Base-by-base conservation (phyloP, 2,329 filamentous ascomycete genomes). In the Mariannaea elegans region DNA sequence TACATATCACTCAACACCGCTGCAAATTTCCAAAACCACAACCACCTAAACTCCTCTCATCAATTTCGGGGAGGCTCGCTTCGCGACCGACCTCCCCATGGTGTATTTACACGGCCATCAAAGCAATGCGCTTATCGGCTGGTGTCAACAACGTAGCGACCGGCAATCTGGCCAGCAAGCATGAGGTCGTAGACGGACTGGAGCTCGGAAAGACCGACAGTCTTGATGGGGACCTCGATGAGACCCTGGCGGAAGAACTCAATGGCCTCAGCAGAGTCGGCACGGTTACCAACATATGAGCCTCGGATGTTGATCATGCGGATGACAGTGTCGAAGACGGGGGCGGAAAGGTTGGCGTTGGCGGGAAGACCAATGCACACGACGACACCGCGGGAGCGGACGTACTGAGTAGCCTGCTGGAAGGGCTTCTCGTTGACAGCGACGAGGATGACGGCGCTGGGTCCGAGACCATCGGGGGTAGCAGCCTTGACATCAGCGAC, bases 261-360 rank as follows among this genome's bases (percentile, higher is more conserved):
- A 63, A 98, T 83, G 3, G 94, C 94, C 82, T 98, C 94, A 52
- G 89, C 86, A 1, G 89, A 90, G 75, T 98, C 94, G 75, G 90
- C 88, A 67, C 94, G 87, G 82, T 97, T 97, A 58, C 94, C 94
- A 67, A 98, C 94, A 75, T 97, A 97, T 70, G 89, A 93, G 61
- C 94, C 94, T 82, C 92, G 92, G 83, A 98, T 97, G 71, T 79
- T 89, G 81, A 97, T 89, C 93, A 97, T 97, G 79, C 89, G 81
- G 73, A 94, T 84, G 63, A 97, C 94, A 7, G 90, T 92, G 73
- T 94, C 89, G 76, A 97, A 97, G 55, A 97, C 93, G 36, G 93
- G 91, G 2, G 94, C 93, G 69, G 86, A 86, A 65, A 97, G 84
- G 77, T 84, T 91, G 2, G 94, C 93, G 65, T 89, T 84, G 34